These are phyloP conservation scores for Hypoxylon sp. DNA, from an alignment of 2,329 filamentous ascomycete species.

Conservation along the genomic window DNA sequence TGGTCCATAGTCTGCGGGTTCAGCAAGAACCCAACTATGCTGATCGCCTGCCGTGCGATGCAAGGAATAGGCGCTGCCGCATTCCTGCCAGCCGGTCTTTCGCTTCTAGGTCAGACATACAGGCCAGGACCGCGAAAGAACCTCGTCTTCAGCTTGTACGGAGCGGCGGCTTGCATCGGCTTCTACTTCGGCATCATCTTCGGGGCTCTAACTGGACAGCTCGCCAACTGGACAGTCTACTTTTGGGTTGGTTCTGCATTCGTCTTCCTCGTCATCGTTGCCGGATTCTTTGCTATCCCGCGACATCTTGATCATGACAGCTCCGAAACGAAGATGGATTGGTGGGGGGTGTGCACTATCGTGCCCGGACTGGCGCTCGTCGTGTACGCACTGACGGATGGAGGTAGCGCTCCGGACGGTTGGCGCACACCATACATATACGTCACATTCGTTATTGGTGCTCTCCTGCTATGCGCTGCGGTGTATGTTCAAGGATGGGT, in stretches of 20 bases:
- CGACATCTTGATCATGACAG: constrained; percentile 40
- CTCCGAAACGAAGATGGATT: constrained; percentile 70
- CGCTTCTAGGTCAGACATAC: constrained; percentile 71
- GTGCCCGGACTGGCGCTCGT: constrained; percentile 73
- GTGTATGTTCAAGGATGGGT: constrained; percentile 79
- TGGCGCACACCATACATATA: constrained; percentile 80
- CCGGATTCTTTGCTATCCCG: constrained; percentile 44
- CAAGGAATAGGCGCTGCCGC: constrained; percentile 79
- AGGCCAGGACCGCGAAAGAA: constrained; percentile 75
- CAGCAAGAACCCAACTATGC: constrained; percentile 71
- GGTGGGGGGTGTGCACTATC: constrained; percentile 67
- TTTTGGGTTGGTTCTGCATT: constrained; percentile 69
- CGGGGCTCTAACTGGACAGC: constrained; percentile 68
- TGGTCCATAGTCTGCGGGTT: constrained; percentile 78
- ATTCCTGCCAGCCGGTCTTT: constrained; percentile 73
- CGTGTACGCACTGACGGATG: constrained; percentile 79
- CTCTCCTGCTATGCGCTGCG: constrained; percentile 65
- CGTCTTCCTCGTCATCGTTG: constrained; percentile 37
- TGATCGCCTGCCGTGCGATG: constrained; percentile 76
- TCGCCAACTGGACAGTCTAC: constrained; percentile 70
- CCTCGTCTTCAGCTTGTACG: constrained; percentile 66
- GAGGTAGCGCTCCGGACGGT: constrained; percentile 70
- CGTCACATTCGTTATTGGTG: constrained; percentile 69
- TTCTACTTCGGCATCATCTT: constrained; percentile 72
- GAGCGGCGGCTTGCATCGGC: constrained; percentile 61